These are phyloP conservation scores for Ceratocystis cubensis DNA, from an alignment of 2,329 filamentous ascomycete species.

Conservation along the genomic window DNA sequence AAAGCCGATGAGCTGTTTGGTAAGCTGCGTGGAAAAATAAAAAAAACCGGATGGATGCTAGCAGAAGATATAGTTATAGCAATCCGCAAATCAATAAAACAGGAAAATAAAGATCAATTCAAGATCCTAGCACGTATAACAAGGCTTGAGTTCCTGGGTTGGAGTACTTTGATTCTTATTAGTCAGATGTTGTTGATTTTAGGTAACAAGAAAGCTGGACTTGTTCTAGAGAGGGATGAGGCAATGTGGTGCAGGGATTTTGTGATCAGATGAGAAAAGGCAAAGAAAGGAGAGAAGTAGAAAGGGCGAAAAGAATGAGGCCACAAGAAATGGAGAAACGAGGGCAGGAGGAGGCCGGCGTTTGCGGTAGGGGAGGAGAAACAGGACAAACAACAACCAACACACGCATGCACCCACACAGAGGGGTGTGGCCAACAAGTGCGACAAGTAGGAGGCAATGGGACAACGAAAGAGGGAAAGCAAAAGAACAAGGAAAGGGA, in stretches of 20 bases:
- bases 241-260: constrained; percentile 16
- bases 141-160: constrained; percentile 12
- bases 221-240: constrained; percentile 18
- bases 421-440: constrained; percentile 6
- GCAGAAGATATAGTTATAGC: background rate
- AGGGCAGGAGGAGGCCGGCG: background rate
- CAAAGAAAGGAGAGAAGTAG: background rate
- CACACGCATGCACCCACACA: background rate
- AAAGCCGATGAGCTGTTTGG: background rate
- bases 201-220: constrained; percentile 24
- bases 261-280: constrained; percentile 13
- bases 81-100: background rate
- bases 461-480: background rate
- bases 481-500: background rate
- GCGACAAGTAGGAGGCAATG: background rate
- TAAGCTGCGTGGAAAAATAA: background rate
- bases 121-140: background rate
- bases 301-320: constrained; percentile 2
- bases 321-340: constrained; percentile 13
- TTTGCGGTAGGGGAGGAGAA: background rate
- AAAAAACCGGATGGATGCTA: background rate
- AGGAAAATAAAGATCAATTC: constrained; percentile 3
- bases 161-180: constrained; percentile 24
- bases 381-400: background rate
- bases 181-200: constrained; percentile 25